Percentiles rank a stretch among this genome's conserved stretches.
Evolutionary conservation across 2,329 filamentous ascomycete species (phyloP).

Genomic region (Nigrospora sphaerica): DNA sequence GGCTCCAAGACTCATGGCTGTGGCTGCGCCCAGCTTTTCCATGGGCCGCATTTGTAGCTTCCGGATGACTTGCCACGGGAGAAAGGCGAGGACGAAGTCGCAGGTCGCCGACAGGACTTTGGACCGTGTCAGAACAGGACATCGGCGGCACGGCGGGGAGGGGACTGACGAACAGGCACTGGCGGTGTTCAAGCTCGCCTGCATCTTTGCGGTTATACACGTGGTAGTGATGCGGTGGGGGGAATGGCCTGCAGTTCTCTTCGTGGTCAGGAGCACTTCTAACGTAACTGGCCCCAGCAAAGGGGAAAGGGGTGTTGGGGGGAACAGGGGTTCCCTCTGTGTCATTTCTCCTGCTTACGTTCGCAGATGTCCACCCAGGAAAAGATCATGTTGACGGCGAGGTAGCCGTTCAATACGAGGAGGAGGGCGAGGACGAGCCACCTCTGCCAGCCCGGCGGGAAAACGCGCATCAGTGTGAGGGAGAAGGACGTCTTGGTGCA

Average conservation of each 20-base stretch:
- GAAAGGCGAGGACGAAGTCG: slow-evolving; percentile 26
- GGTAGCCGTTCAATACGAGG: slow-evolving; percentile 16
- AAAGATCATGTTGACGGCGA: slow-evolving; percentile 10
- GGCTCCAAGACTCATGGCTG: slow-evolving; percentile 27
- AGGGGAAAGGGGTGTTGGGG: neutral
- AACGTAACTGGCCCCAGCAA: neutral
- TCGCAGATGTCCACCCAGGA: slow-evolving; percentile 9
- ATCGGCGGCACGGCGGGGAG: too few species aligned
- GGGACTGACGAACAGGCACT: neutral
- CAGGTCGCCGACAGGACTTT: slow-evolving; percentile 12
- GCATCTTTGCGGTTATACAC: neutral
- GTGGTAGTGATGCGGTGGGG: neutral
- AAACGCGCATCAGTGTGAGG: slow-evolving; percentile 21
- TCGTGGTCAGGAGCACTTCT: neutral
- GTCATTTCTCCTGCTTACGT: neutral
- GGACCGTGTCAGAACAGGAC: neutral
- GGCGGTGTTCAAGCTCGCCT: neutral
- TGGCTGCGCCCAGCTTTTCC: slow-evolving; percentile 26
- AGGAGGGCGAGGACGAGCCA: slow-evolving; percentile 22
- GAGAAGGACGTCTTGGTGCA: slow-evolving; percentile 32
- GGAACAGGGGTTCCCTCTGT: neutral
- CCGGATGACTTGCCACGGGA: slow-evolving; percentile 29
- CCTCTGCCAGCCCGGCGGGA: slow-evolving; percentile 17
- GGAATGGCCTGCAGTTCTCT: neutral
- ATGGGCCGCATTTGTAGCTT: slow-evolving; percentile 25